Evolutionary conservation across 495 filamentous ascomycete genomes (phyloP), one percentile per base, ranked within the genome.

Genomic region (Entonaema liquescens): DNA sequence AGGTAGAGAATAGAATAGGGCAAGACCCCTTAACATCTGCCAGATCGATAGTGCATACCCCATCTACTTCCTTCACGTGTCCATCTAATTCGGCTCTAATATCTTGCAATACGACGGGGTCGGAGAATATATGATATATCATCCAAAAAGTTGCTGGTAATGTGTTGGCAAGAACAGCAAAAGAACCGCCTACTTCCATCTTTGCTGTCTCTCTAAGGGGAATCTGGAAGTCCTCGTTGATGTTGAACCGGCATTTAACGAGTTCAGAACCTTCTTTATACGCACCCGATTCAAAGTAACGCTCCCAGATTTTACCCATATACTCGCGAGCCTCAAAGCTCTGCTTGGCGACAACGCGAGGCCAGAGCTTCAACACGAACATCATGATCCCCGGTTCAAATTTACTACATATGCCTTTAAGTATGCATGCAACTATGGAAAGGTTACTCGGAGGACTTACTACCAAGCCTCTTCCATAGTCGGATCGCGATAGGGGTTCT

Each of bases 291-390:
- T 58, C 55, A 7, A 58, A 58, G n/a, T 58, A 58, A 2, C 33
- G 55, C n/a, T 58, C 55, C 55, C 55, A 58, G 55, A 25, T 17
- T 17, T 26, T 58, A 21, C 35, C 33, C 55, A 58, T 58, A 12
- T 58, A 58, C 12, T 58, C 55, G 12, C 55, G 55, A n/a, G 55
- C 55, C n/a, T 58, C 19, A 29, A 40, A 58, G n/a, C 33, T 38
- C 7, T 59, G 12, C 23, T 17, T 59, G 5, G 19, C 17, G 8
- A 59, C 19, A n/a, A 42, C 13, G 5, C 17, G 38, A 5, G 15
- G 38, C 38, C n/a, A 42, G n/a, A 42, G 38, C n/a, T 42, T 42
- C n/a, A 42, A 17, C 38, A 42, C 38, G 38, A 42, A 42, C 38
- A 7, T 42, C 38, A 42, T 42, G 38, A 42, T n/a, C 1, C 38